Conservation (phyloP, 208 protist genomes). For the Trichomonas gallinae region DNA sequence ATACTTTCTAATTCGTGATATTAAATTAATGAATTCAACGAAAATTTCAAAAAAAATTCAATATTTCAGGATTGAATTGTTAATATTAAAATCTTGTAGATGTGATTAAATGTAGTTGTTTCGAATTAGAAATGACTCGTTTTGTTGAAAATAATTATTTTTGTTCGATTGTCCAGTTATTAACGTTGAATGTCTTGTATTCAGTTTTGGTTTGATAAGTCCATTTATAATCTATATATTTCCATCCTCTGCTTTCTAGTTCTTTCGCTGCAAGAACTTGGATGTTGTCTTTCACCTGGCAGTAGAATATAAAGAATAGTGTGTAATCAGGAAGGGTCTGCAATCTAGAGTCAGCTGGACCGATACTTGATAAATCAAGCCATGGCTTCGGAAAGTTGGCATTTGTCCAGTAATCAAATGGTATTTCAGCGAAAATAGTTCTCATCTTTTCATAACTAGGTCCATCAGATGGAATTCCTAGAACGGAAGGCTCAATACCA, state of each 20-base stretch:
- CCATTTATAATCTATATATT: not conserved
- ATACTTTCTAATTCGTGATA: no score
- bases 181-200: not conserved
- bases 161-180: not conserved
- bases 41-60: no score
- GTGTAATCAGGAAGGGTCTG: not conserved
- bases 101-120: no score
- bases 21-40: no score
- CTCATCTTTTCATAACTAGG: not conserved
- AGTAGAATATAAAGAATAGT: not conserved
- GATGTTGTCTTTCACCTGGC: not conserved
- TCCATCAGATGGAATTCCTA: not conserved
- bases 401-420: not conserved
- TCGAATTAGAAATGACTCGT: no score
- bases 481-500: not conserved
- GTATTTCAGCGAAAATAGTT: not conserved
- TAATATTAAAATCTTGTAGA: no score
- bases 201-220: not conserved
- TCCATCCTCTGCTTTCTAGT: not conserved
- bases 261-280: not conserved
- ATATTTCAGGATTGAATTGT: no score
- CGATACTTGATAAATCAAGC: not conserved
- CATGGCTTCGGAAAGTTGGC: not conserved
- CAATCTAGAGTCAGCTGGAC: not conserved
- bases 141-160: not conserved